phyloP scores from a whole-genome alignment of 2,329 filamentous ascomycete genomes.

The Verticillium klebahnii region DNA sequence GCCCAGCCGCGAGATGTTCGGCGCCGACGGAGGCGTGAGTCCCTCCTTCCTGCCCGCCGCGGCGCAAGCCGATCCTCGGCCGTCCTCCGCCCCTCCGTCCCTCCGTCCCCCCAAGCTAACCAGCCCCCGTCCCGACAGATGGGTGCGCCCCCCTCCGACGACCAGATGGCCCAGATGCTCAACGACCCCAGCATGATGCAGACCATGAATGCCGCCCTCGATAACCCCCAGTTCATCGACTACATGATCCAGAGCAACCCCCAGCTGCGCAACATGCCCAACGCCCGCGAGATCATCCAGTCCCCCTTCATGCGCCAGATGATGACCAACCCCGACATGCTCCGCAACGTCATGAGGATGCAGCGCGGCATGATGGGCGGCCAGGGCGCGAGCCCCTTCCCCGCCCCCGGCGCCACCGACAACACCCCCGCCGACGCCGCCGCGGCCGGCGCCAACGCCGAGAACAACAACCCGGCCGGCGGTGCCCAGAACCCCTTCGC shows the following conservation, averaged over 20 bases:
- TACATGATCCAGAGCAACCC: constrained; percentile 93
- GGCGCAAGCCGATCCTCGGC: background rate
- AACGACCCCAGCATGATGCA: constrained; percentile 83
- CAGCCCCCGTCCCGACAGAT: constrained; percentile 53
- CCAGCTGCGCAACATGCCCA: constrained; percentile 68
- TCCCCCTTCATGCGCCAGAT: constrained; percentile 86
- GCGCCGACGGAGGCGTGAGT: constrained; percentile 89
- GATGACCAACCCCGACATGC: constrained; percentile 85
- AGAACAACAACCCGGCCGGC: constrained; percentile 27
- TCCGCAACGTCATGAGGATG: constrained; percentile 79
- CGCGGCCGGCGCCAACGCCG: constrained; percentile 22
- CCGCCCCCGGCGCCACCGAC: constrained; percentile 87
- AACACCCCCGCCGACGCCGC: constrained; percentile 60
- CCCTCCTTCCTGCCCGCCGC: background rate
- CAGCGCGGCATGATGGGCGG: constrained; percentile 62
- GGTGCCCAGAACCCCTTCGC: constrained; percentile 39
- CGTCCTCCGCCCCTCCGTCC: background rate
- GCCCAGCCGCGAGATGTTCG: constrained; percentile 83
- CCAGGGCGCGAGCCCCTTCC: constrained; percentile 59
- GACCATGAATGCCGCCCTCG: constrained; percentile 89
- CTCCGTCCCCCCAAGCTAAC: constrained; percentile 14
- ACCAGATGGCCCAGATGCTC: constrained; percentile 79
- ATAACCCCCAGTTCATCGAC: constrained; percentile 91
- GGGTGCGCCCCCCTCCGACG: constrained; percentile 78
- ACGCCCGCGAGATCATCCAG: constrained; percentile 78